These are phyloP conservation scores for Colletotrichum australisinense DNA, from an alignment of 2,329 filamentous ascomycete genomes.

Conservation along the genomic window DNA sequence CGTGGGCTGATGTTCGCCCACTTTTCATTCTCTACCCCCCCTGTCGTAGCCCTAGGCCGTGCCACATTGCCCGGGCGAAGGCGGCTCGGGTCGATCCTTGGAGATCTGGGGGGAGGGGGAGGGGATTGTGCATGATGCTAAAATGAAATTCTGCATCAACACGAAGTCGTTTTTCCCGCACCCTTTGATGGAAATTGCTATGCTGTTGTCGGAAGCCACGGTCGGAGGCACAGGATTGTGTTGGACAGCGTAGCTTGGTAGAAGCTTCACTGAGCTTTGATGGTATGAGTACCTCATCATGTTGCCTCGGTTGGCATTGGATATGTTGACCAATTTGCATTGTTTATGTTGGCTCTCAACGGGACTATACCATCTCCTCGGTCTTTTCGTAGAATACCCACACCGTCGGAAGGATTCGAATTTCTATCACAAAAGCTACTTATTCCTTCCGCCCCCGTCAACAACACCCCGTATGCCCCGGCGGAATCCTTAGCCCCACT, in stretches of 20 bases:
- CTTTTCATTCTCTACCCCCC: background rate
- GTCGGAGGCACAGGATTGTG: background rate
- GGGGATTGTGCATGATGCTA: background rate
- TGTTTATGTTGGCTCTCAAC: background rate
- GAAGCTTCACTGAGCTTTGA: too few species aligned
- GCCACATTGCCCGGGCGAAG: background rate
- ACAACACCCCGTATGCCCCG: background rate
- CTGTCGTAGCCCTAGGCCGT: background rate
- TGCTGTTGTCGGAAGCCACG: background rate
- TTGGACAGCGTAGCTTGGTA: too few species aligned
- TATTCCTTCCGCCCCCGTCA: background rate
- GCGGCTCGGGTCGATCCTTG: background rate
- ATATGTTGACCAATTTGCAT: background rate
- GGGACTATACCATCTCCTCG: background rate
- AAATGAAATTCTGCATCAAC: background rate
- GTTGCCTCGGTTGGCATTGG: too few species aligned
- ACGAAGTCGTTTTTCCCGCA: background rate
- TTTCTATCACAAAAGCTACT: background rate
- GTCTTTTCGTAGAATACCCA: background rate
- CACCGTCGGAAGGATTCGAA: background rate
- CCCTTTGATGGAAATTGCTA: background rate
- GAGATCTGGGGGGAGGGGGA: background rate
- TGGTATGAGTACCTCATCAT: too few species aligned
- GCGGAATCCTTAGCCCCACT: background rate
- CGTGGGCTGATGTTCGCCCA: background rate